These are phyloP conservation scores for Gamsiella multidivaricata DNA, from an alignment of 192 early-diverging fungal genomes.

Conservation along the genomic window DNA sequence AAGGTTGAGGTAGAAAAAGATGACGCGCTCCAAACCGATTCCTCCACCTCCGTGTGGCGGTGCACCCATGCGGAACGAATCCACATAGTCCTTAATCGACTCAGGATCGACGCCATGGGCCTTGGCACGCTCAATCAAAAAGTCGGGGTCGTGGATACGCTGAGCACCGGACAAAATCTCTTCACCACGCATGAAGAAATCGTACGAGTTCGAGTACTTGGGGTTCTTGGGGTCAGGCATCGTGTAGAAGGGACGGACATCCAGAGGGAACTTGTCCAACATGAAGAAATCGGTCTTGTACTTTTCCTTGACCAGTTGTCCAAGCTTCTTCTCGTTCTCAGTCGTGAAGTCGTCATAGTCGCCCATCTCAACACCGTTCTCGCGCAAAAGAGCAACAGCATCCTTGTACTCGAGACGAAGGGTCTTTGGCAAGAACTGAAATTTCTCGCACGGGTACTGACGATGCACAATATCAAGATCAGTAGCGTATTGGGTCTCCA, in stretches of 20 bases:
- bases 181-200: conserved; percentile 99
- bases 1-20: conserved; percentile 96
- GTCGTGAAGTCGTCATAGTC: conserved; percentile 97
- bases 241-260: conserved; percentile 97
- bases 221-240: conserved; percentile 94
- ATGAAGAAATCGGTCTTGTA: conserved; percentile 99
- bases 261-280: conserved; percentile 99
- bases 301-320: conserved; percentile 90
- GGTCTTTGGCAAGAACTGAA: conserved; percentile 86
- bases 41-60: conserved; percentile 99
- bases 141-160: conserved; percentile 93
- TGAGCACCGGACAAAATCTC: conserved; percentile 99
- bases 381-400: conserved; percentile 88
- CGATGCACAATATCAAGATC: conserved; percentile 89
- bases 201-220: conserved; percentile 98
- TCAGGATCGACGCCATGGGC: conserved; percentile 79
- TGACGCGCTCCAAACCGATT: conserved; percentile 94
- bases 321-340: conserved; percentile 85
- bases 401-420: conserved; percentile 89
- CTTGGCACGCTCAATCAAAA: conserved; percentile 81
- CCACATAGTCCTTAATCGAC: conserved; percentile 92
- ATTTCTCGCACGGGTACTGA: conserved; percentile 94
- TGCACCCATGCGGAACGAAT: conserved; percentile 96
- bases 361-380: conserved; percentile 87
- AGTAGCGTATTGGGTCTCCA: conserved; percentile 81